Conservation (phyloP, 768 basidiomycete genomes). For the Suillus plorans region DNA sequence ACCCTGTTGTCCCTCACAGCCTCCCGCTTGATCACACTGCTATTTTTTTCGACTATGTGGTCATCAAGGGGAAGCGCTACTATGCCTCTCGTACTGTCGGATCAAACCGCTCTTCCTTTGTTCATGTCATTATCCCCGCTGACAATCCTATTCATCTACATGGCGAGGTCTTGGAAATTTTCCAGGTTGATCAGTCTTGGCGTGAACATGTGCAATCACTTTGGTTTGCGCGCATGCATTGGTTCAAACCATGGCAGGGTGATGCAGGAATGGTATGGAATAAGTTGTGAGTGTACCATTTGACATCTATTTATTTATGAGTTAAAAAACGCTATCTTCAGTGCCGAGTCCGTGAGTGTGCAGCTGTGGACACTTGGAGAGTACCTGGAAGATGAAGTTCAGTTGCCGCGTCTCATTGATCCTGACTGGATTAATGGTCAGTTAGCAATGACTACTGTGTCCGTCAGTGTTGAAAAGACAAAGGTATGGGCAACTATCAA, state of each 20-base stretch:
- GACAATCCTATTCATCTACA: neutral
- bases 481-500: constrained; percentile 8
- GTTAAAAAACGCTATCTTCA: neutral
- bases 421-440: constrained; percentile 2
- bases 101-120: neutral
- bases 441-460: neutral
- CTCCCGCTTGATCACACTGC: too few species aligned
- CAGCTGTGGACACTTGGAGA: constrained; percentile 5
- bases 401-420: neutral
- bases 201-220: neutral
- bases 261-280: neutral
- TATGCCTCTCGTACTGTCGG: neutral
- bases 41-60: constrained; percentile 7
- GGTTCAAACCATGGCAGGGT: constrained; percentile 3
- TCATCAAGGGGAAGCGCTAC: constrained; percentile 6
- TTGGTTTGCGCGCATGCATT: neutral
- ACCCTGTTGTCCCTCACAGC: too few species aligned
- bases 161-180: constrained; percentile 5
- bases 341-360: neutral
- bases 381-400: neutral
- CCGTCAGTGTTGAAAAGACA: neutral
- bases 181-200: constrained; percentile 5
- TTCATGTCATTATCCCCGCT: neutral
- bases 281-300: constrained; percentile 2
- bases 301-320: neutral